Base-by-base conservation (phyloP, 2,329 filamentous ascomycete genomes). In the Ophiostoma sp. region DNA sequence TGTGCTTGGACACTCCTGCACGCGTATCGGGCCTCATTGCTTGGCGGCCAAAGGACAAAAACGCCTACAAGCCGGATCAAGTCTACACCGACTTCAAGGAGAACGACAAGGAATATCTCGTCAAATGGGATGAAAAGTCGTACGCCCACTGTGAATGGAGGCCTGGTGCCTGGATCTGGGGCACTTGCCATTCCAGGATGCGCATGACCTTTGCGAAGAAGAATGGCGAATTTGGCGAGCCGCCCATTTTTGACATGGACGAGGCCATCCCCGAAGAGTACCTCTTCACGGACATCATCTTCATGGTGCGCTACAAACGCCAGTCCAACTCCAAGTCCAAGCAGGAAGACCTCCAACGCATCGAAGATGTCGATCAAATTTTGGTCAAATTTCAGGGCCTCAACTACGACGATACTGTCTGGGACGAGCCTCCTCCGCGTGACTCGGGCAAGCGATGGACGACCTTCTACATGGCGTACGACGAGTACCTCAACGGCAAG, bases 311-410 rank as follows among this genome's bases (percentile, higher is more conserved):
- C 69, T 95, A 89, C 74, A 74, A 75, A 42, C 74, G 70, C 18
- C 47, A 9, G 6, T 36, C 60, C 27, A 2, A n/a, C 14, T 16
- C 44, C 80, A 5, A 70, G 5, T 78, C 85, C 11, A 83, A 84
- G 44, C 87, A 84, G 40, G 87, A 90, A 72, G 85, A 89, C 66
- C 81, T 92, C 70, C 84, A 84, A 49, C 87, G 90, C 4, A 87
- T 94, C 55, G 83, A 85, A 45, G 85, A 92, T 72, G 87, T 99
- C 36, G 83, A 87, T 65, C 84, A 87, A 73, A 89, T 92, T 0
- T 85, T 89, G 65, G 90, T 96, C 79, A 99, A 99, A 76, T 98
- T 93, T 77, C 92, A 96, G 77, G 95, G 95, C 12, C 84, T 99
- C 7, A 85, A 88, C 5, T 98, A 99, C 75, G 92, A 97, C 71